Evolutionary conservation across 148 eudicot genomes (phyloP).

Genomic region (Agrostemma githago): DNA sequence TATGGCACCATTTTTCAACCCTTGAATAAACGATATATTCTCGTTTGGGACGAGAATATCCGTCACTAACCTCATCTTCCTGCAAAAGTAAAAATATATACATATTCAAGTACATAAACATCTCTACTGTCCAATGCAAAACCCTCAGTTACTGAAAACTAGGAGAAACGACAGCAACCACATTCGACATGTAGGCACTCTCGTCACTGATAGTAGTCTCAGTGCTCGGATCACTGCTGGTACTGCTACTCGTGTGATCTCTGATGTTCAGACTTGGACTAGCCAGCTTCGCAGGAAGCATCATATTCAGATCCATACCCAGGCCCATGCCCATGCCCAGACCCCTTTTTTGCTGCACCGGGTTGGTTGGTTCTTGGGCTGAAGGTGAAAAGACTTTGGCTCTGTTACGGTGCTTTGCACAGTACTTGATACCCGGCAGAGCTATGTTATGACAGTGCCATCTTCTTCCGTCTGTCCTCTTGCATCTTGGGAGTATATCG

Average conservation of each 20-base stretch:
- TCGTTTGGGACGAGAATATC: too few relatives aligned
- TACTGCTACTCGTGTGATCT: slow-evolving; percentile 1
- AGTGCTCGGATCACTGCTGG: slow-evolving; percentile 20
- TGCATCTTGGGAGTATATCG: slow-evolving; percentile 36
- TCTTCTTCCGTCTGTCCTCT: slow-evolving; percentile 58
- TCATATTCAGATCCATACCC: slow-evolving; percentile 15
- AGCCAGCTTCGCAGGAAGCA: neutral
- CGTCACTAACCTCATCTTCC: neutral
- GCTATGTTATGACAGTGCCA: slow-evolving; percentile 46
- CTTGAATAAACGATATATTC: too few relatives aligned
- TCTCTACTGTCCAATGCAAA: neutral
- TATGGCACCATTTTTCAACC: too few relatives aligned
- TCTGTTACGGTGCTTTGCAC: slow-evolving; percentile 44
- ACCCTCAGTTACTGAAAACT: neutral
- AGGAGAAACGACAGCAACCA: slow-evolving; percentile 17
- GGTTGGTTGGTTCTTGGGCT: neutral
- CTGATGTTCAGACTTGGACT: slow-evolving; percentile 2
- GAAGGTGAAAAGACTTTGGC: slow-evolving; percentile 24
- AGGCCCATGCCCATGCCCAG: slow-evolving; percentile 3
- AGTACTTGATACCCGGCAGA: slow-evolving; percentile 40
- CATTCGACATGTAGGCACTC: slow-evolving; percentile 13
- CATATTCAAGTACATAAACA: slow-evolving; percentile 1
- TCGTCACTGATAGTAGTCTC: slow-evolving; percentile 39
- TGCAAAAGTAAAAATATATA: slow-evolving; percentile 7
- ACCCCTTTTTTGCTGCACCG: neutral